Evolutionary conservation across 2,329 filamentous ascomycete genomes (phyloP).

Genomic region (Fusarium burgessii): DNA sequence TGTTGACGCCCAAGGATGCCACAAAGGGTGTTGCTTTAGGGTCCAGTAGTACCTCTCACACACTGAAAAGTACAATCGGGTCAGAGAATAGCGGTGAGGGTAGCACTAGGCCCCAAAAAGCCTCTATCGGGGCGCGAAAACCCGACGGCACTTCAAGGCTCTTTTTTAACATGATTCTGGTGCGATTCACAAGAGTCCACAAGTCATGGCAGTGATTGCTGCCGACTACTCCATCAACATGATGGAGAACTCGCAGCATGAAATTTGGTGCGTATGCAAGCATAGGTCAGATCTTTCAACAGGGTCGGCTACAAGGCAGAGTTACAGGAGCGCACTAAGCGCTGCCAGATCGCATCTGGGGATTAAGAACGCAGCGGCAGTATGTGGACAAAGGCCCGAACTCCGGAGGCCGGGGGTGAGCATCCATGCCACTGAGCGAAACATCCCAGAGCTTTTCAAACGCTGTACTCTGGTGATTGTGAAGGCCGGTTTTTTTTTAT

Average conservation of each 20-base stretch:
- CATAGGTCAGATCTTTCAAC: slow-evolving; percentile 46
- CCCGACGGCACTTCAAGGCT: slow-evolving; percentile 24
- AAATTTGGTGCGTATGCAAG: slow-evolving; percentile 46
- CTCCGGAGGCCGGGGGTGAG: slow-evolving; percentile 39
- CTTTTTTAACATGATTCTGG: slow-evolving; percentile 17
- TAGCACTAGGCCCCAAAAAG: slow-evolving; percentile 45
- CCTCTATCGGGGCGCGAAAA: slow-evolving; percentile 35
- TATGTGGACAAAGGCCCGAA: slow-evolving; percentile 46
- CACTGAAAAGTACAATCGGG: slow-evolving; percentile 39
- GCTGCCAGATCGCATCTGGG: slow-evolving; percentile 49
- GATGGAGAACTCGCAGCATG: slow-evolving; percentile 31
- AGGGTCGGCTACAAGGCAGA: slow-evolving; percentile 40
- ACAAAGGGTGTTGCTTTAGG: slow-evolving; percentile 43
- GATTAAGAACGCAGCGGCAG: slow-evolving; percentile 45
- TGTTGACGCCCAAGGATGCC: slow-evolving; percentile 32
- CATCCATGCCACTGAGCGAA: slow-evolving; percentile 40
- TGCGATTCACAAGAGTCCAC: slow-evolving; percentile 5
- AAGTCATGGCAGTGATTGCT: slow-evolving; percentile 7
- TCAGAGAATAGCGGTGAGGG: slow-evolving; percentile 46
- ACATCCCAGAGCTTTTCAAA: slow-evolving; percentile 36
- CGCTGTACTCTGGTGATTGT: slow-evolving; percentile 30
- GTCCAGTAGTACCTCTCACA: slow-evolving; percentile 33
- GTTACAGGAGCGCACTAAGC: slow-evolving; percentile 47
- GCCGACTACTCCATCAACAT: slow-evolving; percentile 22
- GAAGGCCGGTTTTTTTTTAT: slow-evolving; percentile 10